Conservation (phyloP, 768 basidiomycete species). For the Calocera cornea region DNA sequence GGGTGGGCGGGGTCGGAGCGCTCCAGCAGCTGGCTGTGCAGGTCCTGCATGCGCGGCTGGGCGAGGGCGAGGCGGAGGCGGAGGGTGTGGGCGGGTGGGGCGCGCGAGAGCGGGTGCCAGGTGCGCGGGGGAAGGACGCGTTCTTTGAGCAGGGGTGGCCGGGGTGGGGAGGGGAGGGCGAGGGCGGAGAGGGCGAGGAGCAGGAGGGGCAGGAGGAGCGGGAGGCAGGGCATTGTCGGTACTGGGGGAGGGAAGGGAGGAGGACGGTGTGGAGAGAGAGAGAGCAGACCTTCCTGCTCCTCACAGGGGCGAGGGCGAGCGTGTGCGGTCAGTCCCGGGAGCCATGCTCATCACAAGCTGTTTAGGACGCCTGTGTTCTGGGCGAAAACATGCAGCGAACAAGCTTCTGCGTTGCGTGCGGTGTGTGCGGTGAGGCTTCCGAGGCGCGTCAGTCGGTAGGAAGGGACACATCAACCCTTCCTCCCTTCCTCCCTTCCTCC, state of each 20-base stretch:
- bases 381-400: too few species aligned
- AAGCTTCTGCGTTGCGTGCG: too few species aligned
- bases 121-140: not conserved
- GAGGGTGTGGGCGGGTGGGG: conserved; percentile 2
- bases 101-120: not conserved
- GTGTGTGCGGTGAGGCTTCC: too few species aligned
- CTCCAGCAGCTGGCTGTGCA: not conserved
- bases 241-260: not conserved
- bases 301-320: too few species aligned
- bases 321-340: too few species aligned
- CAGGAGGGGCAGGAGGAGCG: not conserved
- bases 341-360: too few species aligned
- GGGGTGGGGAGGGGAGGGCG: not conserved
- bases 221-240: not conserved
- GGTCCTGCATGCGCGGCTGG: not conserved
- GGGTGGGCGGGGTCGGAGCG: not conserved
- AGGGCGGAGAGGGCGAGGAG: not conserved
- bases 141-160: not conserved
- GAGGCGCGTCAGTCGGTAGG: too few species aligned
- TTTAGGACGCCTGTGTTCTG: too few species aligned
- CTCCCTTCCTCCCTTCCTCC: too few species aligned
- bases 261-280: too few species aligned
- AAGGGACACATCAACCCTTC: too few species aligned
- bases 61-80: not conserved
- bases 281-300: too few species aligned